Base-by-base conservation (phyloP, 2,329 filamentous ascomycete species). In the Aspergillus fumigatus region DNA sequence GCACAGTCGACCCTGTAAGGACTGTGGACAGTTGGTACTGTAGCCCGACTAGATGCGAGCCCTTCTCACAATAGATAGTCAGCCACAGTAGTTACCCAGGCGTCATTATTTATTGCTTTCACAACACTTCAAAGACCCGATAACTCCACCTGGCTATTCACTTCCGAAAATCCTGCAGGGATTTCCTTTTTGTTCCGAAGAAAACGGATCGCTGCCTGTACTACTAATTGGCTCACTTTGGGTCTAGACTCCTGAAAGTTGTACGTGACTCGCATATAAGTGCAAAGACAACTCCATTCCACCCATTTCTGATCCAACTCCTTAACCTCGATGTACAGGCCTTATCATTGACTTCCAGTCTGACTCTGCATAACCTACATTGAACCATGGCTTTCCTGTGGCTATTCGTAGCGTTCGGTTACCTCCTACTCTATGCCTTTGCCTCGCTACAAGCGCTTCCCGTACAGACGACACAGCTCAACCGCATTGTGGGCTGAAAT, bases 381-480 rank as follows among this genome's bases (percentile, higher is more conserved):
- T 19, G 21, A 26, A 41, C 8, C 17, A 72, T 72, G 70, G 69
- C 58, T 19, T 53, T 59, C 6, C 53, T 73, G 45, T 72, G 69
- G 68, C 58, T 73, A 41, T 68, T 73, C 54, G 67, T 73, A n/a
- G 69, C 65, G 27, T 62, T 72, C 43, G 68, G 70, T 19, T 73
- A 73, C 56, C 55, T 73, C 51, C 65, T 73, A 17, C 62, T 73
- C 19, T 73, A 72, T 54, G 70, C 69, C 23, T 72, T 73, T 53
- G 70, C 70, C 21, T 57, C 60, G 9, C 51, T 66, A 48, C 62
- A 69, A 57, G 53, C 51, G 41, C 61, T 62, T n/a, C 52, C 62
- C 40, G 29, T 45, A 49, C 43, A 55, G 35, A 38, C 32, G 41
- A 3, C 62, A 50, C 41, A 55, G 41, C 55, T 55, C 32, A 59